phyloP scores from a whole-genome alignment of 2,329 filamentous ascomycete genomes.

The Didymella sp. region DNA sequence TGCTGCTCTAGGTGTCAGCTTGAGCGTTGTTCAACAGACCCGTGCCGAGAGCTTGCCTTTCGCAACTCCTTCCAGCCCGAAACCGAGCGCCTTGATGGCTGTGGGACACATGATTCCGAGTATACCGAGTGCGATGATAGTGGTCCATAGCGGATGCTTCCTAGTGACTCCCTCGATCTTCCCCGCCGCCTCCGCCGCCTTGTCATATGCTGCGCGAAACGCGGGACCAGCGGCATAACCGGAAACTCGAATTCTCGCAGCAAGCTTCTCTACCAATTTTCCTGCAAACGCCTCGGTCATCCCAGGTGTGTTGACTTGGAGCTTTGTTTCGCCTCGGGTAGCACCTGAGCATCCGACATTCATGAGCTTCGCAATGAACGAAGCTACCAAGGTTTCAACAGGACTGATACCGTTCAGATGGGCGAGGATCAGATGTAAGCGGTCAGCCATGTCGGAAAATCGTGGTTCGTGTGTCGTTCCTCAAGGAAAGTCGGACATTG shows the following conservation, averaged over 20 bases:
- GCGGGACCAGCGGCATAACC: background rate
- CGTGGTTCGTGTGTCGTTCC: background rate
- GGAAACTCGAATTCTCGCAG: background rate
- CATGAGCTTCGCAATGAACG: background rate
- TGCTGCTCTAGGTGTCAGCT: background rate
- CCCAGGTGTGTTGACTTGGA: background rate
- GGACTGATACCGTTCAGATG: background rate
- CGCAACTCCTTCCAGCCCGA: background rate
- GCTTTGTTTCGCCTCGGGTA: background rate
- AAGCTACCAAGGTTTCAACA: background rate
- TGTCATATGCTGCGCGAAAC: background rate
- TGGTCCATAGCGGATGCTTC: background rate
- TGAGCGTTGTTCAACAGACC: too few relatives aligned
- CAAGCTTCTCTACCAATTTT: background rate
- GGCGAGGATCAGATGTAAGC: background rate
- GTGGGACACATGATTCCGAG: background rate
- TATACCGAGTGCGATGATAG: background rate
- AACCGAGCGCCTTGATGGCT: background rate
- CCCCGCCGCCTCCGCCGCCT: background rate
- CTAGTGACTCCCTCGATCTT: background rate
- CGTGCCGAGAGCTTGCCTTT: too few relatives aligned
- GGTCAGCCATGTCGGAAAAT: background rate
- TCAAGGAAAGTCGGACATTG: background rate
- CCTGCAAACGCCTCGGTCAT: background rate
- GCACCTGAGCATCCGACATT: background rate